phyloP scores from a whole-genome alignment of 192 early-diverging fungal species.

The Allomyces javanicus region DNA sequence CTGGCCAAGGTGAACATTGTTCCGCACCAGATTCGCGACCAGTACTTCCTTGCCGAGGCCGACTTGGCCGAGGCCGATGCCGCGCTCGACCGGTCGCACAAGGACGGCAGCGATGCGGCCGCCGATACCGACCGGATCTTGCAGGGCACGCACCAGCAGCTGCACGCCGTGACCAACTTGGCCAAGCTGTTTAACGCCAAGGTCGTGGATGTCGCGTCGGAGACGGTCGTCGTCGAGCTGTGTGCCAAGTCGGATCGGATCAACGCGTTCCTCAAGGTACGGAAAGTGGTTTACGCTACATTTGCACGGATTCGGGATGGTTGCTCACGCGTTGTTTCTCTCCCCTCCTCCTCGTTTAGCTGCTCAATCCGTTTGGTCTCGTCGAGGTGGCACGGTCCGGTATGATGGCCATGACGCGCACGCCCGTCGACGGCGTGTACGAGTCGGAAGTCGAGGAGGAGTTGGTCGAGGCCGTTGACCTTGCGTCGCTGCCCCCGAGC shows the following conservation, averaged over 20 bases:
- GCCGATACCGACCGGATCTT: conserved; percentile 11
- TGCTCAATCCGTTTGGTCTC: conserved; percentile 86
- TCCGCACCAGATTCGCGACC: conserved; percentile 37
- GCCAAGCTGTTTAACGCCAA: conserved; percentile 66
- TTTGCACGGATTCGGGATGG: background rate
- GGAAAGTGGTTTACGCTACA: background rate
- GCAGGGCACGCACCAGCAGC: conserved; percentile 39
- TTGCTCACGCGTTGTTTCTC: background rate
- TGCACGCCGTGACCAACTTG: conserved; percentile 62
- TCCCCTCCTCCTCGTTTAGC: background rate
- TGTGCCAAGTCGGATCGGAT: conserved; percentile 71
- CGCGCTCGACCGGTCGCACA: conserved; percentile 3
- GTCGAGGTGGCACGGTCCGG: conserved; percentile 84
- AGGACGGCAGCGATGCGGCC: background rate
- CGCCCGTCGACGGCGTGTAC: conserved; percentile 55
- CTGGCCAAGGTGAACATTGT: conserved; percentile 81
- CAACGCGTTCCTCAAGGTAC: conserved; percentile 64
- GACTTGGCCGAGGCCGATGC: background rate
- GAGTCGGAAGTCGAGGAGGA: conserved; percentile 39
- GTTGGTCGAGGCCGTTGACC: too few species aligned
- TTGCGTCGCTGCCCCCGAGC: too few species aligned
- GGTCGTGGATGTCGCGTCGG: conserved; percentile 70
- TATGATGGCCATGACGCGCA: conserved; percentile 91
- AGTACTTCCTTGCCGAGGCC: conserved; percentile 1
- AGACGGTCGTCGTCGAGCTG: conserved; percentile 68